phyloP scores from a whole-genome alignment of 83 land plant genomes.

The Picea abies region DNA sequence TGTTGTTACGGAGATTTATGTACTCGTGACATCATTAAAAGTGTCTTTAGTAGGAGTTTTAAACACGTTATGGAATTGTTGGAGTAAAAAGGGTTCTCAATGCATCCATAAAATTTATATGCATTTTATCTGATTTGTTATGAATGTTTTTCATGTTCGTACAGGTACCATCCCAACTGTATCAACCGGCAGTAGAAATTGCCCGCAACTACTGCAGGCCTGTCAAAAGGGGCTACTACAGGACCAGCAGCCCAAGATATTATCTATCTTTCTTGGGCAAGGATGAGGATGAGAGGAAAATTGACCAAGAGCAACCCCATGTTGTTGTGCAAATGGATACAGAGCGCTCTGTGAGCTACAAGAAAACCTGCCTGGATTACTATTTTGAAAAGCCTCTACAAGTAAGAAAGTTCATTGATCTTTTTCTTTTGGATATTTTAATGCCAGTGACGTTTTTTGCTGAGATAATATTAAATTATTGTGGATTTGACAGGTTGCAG shows the following conservation, averaged over 20 bases:
- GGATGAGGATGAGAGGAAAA: slow-evolving; percentile 37
- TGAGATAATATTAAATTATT: not conserved
- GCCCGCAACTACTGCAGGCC: slow-evolving; percentile 46
- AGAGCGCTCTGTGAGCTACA: slow-evolving; percentile 40
- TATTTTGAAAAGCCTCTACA: slow-evolving; percentile 61
- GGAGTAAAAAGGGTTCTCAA: not conserved
- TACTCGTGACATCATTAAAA: not conserved
- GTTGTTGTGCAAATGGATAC: slow-evolving; percentile 75
- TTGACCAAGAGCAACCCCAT: slow-evolving; percentile 39
- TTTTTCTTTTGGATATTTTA: not conserved
- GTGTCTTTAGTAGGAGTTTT: not conserved
- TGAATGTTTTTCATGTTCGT: not conserved
- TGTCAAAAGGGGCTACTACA: slow-evolving; percentile 43
- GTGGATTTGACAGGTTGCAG: slow-evolving; percentile 48
- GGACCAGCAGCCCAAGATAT: slow-evolving; percentile 57
- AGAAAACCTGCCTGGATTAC: slow-evolving; percentile 61
- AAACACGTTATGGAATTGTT: not conserved
- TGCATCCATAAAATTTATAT: not conserved
- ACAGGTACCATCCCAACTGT: slow-evolving; percentile 54
- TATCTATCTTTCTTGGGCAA: slow-evolving; percentile 40
- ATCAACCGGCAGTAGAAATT: slow-evolving; percentile 57
- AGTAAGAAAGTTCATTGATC: slow-evolving; percentile 25
- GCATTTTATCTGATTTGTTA: not conserved
- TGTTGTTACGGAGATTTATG: not conserved
- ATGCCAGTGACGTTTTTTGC: not conserved